Evolutionary conservation across 768 basidiomycete species (phyloP).

Genomic region (Thelephora ganbajun): DNA sequence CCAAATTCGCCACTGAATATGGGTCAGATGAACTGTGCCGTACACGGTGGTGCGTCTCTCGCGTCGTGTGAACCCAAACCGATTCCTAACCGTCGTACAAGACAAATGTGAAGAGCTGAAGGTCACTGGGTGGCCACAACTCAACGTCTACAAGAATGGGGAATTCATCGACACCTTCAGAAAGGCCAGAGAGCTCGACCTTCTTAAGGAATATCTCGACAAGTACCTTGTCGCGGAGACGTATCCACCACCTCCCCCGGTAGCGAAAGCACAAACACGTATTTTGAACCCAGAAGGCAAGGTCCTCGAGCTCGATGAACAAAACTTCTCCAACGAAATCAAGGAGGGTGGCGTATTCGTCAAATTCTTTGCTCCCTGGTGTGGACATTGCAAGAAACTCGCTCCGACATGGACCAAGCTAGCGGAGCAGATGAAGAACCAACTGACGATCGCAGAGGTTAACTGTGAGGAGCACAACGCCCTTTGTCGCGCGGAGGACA

Average conservation of each 20-base stretch:
- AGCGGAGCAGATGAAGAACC: slow-evolving; percentile 52
- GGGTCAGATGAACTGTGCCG: slow-evolving; percentile 72
- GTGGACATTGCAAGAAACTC: slow-evolving; percentile 92
- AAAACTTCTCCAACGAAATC: slow-evolving; percentile 32
- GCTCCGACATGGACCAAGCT: slow-evolving; percentile 73
- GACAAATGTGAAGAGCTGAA: slow-evolving; percentile 69
- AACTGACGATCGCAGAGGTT: slow-evolving; percentile 71
- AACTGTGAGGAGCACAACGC: slow-evolving; percentile 70
- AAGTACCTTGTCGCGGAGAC: slow-evolving; percentile 22
- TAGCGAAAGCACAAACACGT: slow-evolving; percentile 23
- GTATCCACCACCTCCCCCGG: slow-evolving; percentile 15
- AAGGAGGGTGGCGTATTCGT: slow-evolving; percentile 41
- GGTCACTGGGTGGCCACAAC: slow-evolving; percentile 60
- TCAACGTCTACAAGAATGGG: slow-evolving; percentile 63
- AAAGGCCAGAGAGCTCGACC: slow-evolving; percentile 36
- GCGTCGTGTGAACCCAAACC: neutral
- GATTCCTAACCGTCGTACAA: slow-evolving; percentile 17
- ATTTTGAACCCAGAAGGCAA: slow-evolving; percentile 24
- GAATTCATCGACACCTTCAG: slow-evolving; percentile 41
- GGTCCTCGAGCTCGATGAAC: slow-evolving; percentile 25
- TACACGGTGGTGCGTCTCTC: slow-evolving; percentile 51
- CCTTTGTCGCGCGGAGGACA: slow-evolving; percentile 50
- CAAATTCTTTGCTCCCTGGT: slow-evolving; percentile 93
- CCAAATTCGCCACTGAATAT: slow-evolving; percentile 40
- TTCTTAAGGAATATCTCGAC: slow-evolving; percentile 42